Percentiles rank a stretch among this genome's conserved stretches.
phyloP scores from a whole-genome alignment of 2,329 filamentous ascomycete species.

The Cadophora gregata region DNA sequence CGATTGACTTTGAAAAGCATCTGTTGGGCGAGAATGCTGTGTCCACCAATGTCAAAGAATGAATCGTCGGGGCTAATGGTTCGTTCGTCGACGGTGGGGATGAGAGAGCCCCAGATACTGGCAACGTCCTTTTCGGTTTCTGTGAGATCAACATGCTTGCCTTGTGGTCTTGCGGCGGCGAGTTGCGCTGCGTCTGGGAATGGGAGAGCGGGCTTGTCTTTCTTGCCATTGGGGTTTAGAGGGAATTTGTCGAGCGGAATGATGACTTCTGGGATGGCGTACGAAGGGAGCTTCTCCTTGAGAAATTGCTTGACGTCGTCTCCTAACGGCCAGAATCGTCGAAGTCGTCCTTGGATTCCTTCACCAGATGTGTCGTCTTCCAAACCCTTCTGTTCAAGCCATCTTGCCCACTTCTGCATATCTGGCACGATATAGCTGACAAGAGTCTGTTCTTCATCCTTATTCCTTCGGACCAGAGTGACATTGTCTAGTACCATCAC shows the following conservation, averaged over 20 bases:
- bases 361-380: slow-evolving; percentile 52
- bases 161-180: slow-evolving; percentile 57
- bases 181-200: slow-evolving; percentile 79
- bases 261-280: slow-evolving; percentile 77
- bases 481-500: slow-evolving; percentile 82
- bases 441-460: slow-evolving; percentile 82
- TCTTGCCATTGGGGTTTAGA: slow-evolving; percentile 85
- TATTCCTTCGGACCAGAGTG: slow-evolving; percentile 83
- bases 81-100: slow-evolving; percentile 69
- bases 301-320: slow-evolving; percentile 67
- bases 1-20: slow-evolving; percentile 74
- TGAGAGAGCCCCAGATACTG: slow-evolving; percentile 74
- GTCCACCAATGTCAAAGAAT: slow-evolving; percentile 83
- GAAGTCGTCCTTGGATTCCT: slow-evolving; percentile 45
- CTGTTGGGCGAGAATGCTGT: slow-evolving; percentile 81
- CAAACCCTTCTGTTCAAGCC: slow-evolving; percentile 64
- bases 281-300: slow-evolving; percentile 72
- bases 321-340: slow-evolving; percentile 53
- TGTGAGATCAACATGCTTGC: slow-evolving; percentile 50
- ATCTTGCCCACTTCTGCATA: slow-evolving; percentile 73
- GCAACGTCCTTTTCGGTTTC: slow-evolving; percentile 72
- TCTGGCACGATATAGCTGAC: slow-evolving; percentile 93
- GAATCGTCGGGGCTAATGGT: slow-evolving; percentile 66
- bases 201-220: slow-evolving; percentile 79
- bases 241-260: slow-evolving; percentile 76